Evolutionary conservation across 192 early-diverging fungal species (phyloP).

Genomic region (Coemansia sp.): DNA sequence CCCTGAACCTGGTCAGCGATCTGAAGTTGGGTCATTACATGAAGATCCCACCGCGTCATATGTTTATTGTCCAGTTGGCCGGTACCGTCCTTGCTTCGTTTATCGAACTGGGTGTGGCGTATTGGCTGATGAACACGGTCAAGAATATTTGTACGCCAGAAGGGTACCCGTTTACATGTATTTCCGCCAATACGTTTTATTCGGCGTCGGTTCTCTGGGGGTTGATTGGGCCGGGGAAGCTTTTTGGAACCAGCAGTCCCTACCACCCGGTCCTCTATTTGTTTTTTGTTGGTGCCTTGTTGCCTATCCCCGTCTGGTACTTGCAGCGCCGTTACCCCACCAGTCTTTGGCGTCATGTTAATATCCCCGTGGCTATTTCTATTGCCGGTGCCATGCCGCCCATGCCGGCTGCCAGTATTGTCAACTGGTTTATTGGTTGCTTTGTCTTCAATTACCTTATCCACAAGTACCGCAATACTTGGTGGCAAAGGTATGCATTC

Average conservation of each 20-base stretch:
- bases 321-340: slow-evolving; percentile 57
- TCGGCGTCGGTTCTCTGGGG: slow-evolving; percentile 78
- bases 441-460: slow-evolving; percentile 66
- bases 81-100: slow-evolving; percentile 67
- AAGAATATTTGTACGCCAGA: slow-evolving; percentile 55
- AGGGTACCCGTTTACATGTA: slow-evolving; percentile 64
- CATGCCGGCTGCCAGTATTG: slow-evolving; percentile 56
- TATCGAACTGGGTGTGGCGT: slow-evolving; percentile 62
- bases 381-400: slow-evolving; percentile 59
- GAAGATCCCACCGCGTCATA: slow-evolving; percentile 76
- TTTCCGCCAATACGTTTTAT: slow-evolving; percentile 55
- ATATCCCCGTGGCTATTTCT: slow-evolving; percentile 63
- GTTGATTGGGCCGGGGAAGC: slow-evolving; percentile 62
- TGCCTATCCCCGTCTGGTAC: slow-evolving; percentile 69
- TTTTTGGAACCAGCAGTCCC: slow-evolving; percentile 56
- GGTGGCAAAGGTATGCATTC: slow-evolving; percentile 61
- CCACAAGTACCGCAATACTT: slow-evolving; percentile 56
- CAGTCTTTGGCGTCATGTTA: slow-evolving; percentile 57
- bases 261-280: slow-evolving; percentile 50
- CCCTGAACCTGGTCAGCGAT: slow-evolving; percentile 61
- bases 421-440: slow-evolving; percentile 63
- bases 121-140: slow-evolving; percentile 60
- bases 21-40: slow-evolving; percentile 75
- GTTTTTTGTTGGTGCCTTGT: slow-evolving; percentile 58
- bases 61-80: slow-evolving; percentile 71